Evolutionary conservation across 2,329 filamentous ascomycete genomes (phyloP).

Genomic region (Neonectria faginata): DNA sequence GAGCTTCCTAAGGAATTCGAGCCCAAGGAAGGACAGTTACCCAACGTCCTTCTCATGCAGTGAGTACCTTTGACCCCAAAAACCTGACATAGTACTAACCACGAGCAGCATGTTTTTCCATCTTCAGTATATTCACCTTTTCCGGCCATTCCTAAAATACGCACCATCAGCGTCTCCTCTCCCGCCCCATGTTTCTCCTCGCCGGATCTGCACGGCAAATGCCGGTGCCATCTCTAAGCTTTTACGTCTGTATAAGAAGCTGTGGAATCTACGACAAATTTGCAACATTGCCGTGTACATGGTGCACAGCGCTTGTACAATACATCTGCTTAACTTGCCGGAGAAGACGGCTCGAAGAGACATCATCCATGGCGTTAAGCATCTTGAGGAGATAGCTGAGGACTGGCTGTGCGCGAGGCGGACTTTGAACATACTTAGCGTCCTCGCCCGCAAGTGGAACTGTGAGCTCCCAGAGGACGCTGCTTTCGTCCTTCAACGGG

Average conservation of each 20-base stretch:
- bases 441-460: conserved; percentile 89
- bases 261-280: conserved; percentile 90
- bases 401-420: conserved; percentile 92
- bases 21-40: conserved; percentile 87
- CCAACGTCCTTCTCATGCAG: conserved; percentile 85
- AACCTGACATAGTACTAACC: conserved; percentile 21
- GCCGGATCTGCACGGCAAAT: conserved; percentile 90
- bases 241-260: conserved; percentile 93
- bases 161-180: conserved; percentile 83
- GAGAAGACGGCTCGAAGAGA: conserved; percentile 92
- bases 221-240: conserved; percentile 91
- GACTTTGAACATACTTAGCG: conserved; percentile 85
- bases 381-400: conserved; percentile 95
- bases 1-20: conserved; percentile 88
- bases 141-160: conserved; percentile 95
- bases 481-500: conserved; percentile 76
- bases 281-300: conserved; percentile 98
- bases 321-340: conserved; percentile 91
- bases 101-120: conserved; percentile 91
- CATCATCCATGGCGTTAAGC: conserved; percentile 89
- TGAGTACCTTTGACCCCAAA: conserved; percentile 63
- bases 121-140: conserved; percentile 93
- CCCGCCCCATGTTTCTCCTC: conserved; percentile 87
- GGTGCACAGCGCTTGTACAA: conserved; percentile 91
- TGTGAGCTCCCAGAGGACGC: conserved; percentile 90